phyloP scores from a whole-genome alignment of 345 rosid species.

The Citrus glauca region DNA sequence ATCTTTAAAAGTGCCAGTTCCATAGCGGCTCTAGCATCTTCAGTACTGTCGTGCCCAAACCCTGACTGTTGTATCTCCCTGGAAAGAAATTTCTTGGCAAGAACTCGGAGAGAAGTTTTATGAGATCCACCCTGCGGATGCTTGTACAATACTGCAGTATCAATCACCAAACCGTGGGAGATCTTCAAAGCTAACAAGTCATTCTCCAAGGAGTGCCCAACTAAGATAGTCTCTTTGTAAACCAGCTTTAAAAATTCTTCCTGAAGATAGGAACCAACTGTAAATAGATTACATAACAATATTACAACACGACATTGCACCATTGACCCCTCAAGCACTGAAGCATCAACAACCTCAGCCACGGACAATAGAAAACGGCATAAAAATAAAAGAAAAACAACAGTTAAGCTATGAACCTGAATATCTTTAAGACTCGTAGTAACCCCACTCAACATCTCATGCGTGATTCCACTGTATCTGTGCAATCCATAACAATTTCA shows the following conservation, averaged over 20 bases:
- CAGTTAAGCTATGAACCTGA: constrained; percentile 47
- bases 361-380: background rate
- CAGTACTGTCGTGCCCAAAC: constrained; percentile 81
- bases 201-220: constrained; percentile 97
- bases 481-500: constrained; percentile 10
- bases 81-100: constrained; percentile 75
- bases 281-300: constrained; percentile 16
- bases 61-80: constrained; percentile 79
- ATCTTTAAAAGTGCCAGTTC: constrained; percentile 86
- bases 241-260: constrained; percentile 77
- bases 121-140: constrained; percentile 71
- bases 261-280: constrained; percentile 47
- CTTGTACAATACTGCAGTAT: constrained; percentile 83
- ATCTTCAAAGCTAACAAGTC: constrained; percentile 83
- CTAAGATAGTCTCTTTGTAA: constrained; percentile 74
- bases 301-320: constrained; percentile 5
- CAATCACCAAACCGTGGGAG: constrained; percentile 82
- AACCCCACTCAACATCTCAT: constrained; percentile 69
- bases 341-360: background rate
- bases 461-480: constrained; percentile 95
- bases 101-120: constrained; percentile 81
- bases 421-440: constrained; percentile 78
- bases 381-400: background rate
- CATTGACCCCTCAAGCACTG: constrained; percentile 4
- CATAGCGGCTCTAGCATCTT: constrained; percentile 93